A percentile compares a stretch with the other conserved stretches of the same genome.
These are phyloP conservation scores for Pythium folliculosum DNA, from an alignment of 352 stramenopile genomes.

Conservation along the genomic window DNA sequence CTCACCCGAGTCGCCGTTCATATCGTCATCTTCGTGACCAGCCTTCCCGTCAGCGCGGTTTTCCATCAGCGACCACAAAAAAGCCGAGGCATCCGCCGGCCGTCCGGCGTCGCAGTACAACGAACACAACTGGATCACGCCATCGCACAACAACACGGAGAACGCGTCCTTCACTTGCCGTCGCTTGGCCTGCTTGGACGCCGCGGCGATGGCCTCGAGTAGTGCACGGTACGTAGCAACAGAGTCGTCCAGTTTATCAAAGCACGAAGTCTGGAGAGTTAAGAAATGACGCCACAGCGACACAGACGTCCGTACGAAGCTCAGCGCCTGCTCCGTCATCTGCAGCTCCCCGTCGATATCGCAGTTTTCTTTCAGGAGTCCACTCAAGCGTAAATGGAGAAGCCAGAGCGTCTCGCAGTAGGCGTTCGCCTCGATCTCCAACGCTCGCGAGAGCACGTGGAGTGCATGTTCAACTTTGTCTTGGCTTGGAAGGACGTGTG, in stretches of 20 bases:
- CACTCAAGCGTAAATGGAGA: slow-evolving; percentile 34
- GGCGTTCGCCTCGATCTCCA: slow-evolving; percentile 43
- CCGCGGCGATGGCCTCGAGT: slow-evolving; percentile 8
- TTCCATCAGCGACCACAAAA: slow-evolving; percentile 16
- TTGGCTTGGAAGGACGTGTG: background rate
- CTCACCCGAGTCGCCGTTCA: background rate
- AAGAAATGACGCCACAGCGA: slow-evolving; percentile 38
- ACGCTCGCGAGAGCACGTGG: slow-evolving; percentile 33
- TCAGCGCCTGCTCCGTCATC: slow-evolving; percentile 37
- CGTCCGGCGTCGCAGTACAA: slow-evolving; percentile 7
- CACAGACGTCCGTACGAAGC: slow-evolving; percentile 33
- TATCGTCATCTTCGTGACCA: background rate
- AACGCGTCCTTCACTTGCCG: slow-evolving; percentile 21
- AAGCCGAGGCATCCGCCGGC: background rate
- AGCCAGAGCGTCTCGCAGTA: slow-evolving; percentile 42
- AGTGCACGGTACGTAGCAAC: background rate
- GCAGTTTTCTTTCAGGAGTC: slow-evolving; percentile 13
- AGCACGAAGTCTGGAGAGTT: background rate
- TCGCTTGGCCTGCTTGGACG: slow-evolving; percentile 11
- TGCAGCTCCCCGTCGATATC: slow-evolving; percentile 30
- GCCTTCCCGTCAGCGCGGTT: background rate
- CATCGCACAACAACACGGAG: slow-evolving; percentile 28
- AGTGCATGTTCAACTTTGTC: slow-evolving; percentile 28
- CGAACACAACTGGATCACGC: slow-evolving; percentile 24
- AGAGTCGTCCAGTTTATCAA: slow-evolving; percentile 7